Conservation (phyloP, 371 early-diverging fungal species). For the Dinochytrium kinnereticum region DNA sequence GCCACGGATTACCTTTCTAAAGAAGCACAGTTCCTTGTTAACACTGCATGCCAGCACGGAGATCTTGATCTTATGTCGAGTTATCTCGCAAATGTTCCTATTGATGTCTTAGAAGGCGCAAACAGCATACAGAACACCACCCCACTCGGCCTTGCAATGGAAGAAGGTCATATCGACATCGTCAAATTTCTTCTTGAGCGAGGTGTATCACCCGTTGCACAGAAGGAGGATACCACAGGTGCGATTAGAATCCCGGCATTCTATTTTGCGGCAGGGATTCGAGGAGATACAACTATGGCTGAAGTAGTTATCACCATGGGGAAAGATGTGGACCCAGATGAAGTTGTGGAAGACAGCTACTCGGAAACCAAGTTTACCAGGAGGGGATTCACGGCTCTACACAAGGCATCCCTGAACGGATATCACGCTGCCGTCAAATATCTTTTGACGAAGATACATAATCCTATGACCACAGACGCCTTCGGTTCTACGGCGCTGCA, state of each 20-base stretch:
- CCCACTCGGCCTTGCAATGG: neutral
- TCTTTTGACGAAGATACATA: neutral
- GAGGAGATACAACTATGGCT: neutral
- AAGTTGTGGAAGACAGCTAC: neutral
- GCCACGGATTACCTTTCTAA: neutral
- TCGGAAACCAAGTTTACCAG: neutral
- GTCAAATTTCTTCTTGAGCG: neutral
- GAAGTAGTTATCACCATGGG: neutral
- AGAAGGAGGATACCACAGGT: neutral
- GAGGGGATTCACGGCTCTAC: constrained; percentile 8
- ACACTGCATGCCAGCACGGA: neutral
- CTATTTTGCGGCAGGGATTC: neutral
- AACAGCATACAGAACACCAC: neutral
- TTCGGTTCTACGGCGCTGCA: constrained; percentile 2
- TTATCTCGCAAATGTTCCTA: neutral
- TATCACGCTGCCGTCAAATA: neutral
- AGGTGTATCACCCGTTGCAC: neutral
- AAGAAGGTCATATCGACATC: neutral
- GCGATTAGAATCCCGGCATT: neutral
- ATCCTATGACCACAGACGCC: neutral
- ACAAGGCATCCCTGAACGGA: constrained; percentile 1
- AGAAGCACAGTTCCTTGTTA: neutral
- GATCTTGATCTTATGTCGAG: neutral
- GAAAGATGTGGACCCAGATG: neutral
- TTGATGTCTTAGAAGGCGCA: neutral